These are phyloP conservation scores for Zoysia pacifica DNA, from an alignment of 176 grass and related monocot genomes.

Conservation along the genomic window DNA sequence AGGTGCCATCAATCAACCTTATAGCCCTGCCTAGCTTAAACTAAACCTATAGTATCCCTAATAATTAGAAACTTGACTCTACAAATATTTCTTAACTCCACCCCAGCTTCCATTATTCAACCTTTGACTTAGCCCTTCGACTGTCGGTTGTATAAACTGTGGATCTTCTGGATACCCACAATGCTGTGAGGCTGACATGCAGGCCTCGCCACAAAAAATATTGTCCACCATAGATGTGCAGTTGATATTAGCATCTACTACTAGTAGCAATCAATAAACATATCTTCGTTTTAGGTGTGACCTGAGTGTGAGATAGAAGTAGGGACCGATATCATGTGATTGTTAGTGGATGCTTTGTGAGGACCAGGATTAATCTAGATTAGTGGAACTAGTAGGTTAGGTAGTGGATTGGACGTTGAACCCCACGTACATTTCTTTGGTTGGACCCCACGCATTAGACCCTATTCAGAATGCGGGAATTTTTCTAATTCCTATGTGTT, in stretches of 20 bases:
- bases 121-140: not conserved
- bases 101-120: not conserved
- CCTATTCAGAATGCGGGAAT: no score
- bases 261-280: not conserved
- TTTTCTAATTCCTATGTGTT: no score
- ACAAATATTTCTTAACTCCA: not conserved
- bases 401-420: constrained; percentile 8
- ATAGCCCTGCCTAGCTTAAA: not conserved
- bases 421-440: not conserved
- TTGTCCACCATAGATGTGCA: not conserved
- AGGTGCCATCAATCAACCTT: no score
- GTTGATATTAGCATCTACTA: not conserved
- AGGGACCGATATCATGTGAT: not conserved
- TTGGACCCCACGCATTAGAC: not conserved
- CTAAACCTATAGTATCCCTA: not conserved
- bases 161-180: not conserved
- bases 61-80: constrained; percentile 1
- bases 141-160: not conserved
- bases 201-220: not conserved
- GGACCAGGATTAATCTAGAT: not conserved
- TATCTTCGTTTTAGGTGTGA: not conserved
- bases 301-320: not conserved
- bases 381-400: not conserved
- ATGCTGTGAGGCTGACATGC: not conserved
- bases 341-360: not conserved